Base-by-base conservation (phyloP, 805 yeast species). In the Limtongia smithiae region DNA sequence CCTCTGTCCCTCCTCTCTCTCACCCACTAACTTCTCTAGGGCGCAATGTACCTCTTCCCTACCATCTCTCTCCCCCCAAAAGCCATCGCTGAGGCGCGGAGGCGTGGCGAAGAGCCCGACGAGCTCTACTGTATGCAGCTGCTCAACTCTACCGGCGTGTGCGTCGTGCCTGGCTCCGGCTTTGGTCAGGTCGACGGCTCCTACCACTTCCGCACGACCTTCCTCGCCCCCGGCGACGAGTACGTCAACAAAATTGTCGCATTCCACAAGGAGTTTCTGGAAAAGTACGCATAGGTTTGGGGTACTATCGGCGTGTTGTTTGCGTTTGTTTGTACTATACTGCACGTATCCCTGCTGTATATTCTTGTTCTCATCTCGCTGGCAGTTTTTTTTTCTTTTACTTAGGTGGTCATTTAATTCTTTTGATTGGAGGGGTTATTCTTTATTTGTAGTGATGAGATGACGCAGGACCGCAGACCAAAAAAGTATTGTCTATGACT, bases 21-120 rank as follows among this genome's bases (percentile, higher is more conserved):
- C n/a, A n/a, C n/a, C n/a, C n/a, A n/a, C n/a, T n/a, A n/a, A n/a
- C n/a, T n/a, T n/a, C n/a, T 8, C 37, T 80, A 84, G 72, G 98
- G 98, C 58, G 97, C 98, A 37, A 91, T 91, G 97, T 91, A 91
- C 69, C 73, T 93, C 52, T 93, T 87, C 80, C 98, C 98, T 38
- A 76, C 71, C 57, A 69, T 91, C 50, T 66, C 77, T 30, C 71
- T 93, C 48, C 81, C 86, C 14, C 76, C 77, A 15, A 76, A 75
- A 57, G 89, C 88, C 12, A 71, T 79, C 41, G 72, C 72, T 24
- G 74, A 73, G 37, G 95, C 97, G 30, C 71, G 73, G 46, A 71
- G 74, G 47, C 62, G 65, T 27, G 80, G 78, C 21, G 64, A 79
- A 61, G 71, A 76, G 37, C 83, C 95, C 18, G 98, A 93, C 67